A percentile compares a stretch with the other conserved stretches of the same genome.
These are phyloP conservation scores for Fulvia fulva DNA, from an alignment of 2,329 filamentous ascomycete genomes.

Conservation along the genomic window DNA sequence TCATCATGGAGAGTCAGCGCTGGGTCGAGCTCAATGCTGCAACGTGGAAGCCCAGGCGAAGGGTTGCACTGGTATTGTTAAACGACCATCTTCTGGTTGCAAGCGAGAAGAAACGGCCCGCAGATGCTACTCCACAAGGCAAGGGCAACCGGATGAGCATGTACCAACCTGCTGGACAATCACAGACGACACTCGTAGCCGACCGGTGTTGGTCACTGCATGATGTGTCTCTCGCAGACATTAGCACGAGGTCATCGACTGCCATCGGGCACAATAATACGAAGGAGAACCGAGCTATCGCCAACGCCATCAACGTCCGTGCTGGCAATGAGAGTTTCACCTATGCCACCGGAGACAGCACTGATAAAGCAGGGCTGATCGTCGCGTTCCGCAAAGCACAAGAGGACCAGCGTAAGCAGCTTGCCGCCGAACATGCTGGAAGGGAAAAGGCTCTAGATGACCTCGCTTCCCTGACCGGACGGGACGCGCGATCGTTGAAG, in stretches of 20 bases:
- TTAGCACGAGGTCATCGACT: conserved; percentile 50
- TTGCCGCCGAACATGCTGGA: conserved; percentile 82
- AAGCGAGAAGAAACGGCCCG: conserved; percentile 79
- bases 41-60: conserved; percentile 87
- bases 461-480: conserved; percentile 28
- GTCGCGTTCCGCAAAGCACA: conserved; percentile 89
- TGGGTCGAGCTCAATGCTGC: conserved; percentile 98
- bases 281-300: conserved; percentile 53
- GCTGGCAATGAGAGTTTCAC: conserved; percentile 90
- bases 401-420: conserved; percentile 81
- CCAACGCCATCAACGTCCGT: conserved; percentile 84
- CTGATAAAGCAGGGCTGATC: conserved; percentile 75
- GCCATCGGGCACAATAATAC: conserved; percentile 33
- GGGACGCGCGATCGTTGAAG: conserved; percentile 58
- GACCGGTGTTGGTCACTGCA: conserved; percentile 92
- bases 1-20: conserved; percentile 83
- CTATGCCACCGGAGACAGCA: conserved; percentile 71
- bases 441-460: conserved; percentile 60
- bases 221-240: conserved; percentile 88
- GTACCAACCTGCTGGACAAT: conserved; percentile 42
- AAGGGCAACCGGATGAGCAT: conserved; percentile 30
- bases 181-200: conserved; percentile 69
- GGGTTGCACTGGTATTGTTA: conserved; percentile 85
- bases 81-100: conserved; percentile 94
- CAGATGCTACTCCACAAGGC: conserved; percentile 17